Base-by-base conservation (phyloP, 192 early-diverging fungal genomes). In the Coemansia sp. region DNA sequence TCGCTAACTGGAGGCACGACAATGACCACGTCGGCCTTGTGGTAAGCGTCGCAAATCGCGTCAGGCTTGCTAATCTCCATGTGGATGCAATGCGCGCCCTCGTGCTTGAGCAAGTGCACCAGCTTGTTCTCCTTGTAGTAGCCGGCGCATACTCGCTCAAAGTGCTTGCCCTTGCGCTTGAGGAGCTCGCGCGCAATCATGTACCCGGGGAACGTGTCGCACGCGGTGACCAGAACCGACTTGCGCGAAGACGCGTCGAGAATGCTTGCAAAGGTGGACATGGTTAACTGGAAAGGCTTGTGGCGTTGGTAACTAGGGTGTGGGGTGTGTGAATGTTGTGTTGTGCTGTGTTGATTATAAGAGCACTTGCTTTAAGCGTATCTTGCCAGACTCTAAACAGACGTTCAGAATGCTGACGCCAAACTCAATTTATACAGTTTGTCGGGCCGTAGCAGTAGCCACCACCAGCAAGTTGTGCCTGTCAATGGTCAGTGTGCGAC, bases 1-100 rank as follows among this genome's bases (percentile, higher is more conserved):
- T 70, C 74, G 56, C 34, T 63, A 32, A 77, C 50, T 0, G 74
- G 63, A 21, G 74, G 74, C 22, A 71, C 48, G 23, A 77, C 53
- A 15, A 77, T 40, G 30, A 71, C 68, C 30, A 70, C 43, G 41
- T 70, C 68, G 1, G 45, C 64, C 41, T 67, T 66, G 51, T 57
- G n/a, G 49, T 77, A 77, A 11, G 41, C 60, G 10, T 58, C 26
- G 21, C 50, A 60, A 17, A 77, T 71, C 13, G 42, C 13, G 35
- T 70, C 57, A 7, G 31, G 31, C 26, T 77, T 41, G 19, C 51
- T 55, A 15, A 66, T 57, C 2, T 39, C 29, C 54, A 77, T 48
- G 18, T 62, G 33, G 29, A 50, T 32, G 30, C 49, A 43, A 2
- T 58, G 39, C 8, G 68, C 74, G 14, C 74, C 74, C 10, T 63